phyloP scores from a whole-genome alignment of 1,139 yeast species.

The Saccharomycopsis crataegensis region DNA sequence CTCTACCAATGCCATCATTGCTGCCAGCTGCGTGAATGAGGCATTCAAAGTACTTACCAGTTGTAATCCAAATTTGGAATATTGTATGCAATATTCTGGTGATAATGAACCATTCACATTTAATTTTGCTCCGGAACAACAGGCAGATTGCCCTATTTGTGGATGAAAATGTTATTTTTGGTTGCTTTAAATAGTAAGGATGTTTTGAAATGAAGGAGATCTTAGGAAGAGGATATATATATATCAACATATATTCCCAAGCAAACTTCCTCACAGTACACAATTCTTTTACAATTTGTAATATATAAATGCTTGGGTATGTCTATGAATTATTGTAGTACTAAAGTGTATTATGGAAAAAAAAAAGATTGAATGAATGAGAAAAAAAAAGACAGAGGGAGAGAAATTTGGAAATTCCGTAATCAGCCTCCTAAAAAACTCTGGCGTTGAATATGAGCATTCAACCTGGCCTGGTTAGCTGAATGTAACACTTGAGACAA shows the following conservation, averaged over 20 bases:
- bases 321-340: no score
- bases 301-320: no score
- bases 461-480: no score
- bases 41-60: constrained; percentile 72
- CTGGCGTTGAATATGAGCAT: no score
- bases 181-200: neutral
- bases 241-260: neutral
- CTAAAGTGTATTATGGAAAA: no score
- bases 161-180: constrained; percentile 33
- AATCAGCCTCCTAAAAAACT: no score
- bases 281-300: no score
- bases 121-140: constrained; percentile 55
- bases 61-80: constrained; percentile 59
- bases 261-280: no score
- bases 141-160: constrained; percentile 68
- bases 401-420: no score
- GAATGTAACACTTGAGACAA: no score
- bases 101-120: constrained; percentile 70
- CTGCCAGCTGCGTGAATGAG: constrained; percentile 88
- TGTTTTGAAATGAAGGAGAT: neutral
- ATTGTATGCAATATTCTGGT: constrained; percentile 85
- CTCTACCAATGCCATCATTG: constrained; percentile 86
- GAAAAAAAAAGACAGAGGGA: no score
- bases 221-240: neutral
- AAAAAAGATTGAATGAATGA: no score